These are phyloP conservation scores for Candida qinlingensis DNA, from an alignment of 805 yeast genomes.

Conservation along the genomic window DNA sequence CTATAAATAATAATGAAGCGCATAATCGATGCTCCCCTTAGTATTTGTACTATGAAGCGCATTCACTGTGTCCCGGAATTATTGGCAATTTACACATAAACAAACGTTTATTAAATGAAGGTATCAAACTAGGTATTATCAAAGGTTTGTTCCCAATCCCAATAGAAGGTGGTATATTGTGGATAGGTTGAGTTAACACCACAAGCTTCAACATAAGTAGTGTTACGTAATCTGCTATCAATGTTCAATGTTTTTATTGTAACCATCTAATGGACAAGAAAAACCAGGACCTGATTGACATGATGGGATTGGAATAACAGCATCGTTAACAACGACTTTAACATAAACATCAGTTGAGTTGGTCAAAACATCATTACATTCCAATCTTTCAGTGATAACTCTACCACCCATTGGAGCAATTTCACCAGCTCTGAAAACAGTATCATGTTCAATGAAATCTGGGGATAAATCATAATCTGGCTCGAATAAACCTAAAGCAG, in stretches of 20 bases:
- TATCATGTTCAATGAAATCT: slow-evolving; percentile 40
- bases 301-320: slow-evolving; percentile 32
- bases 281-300: slow-evolving; percentile 53
- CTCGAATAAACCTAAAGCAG: slow-evolving; percentile 55
- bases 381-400: slow-evolving; percentile 43
- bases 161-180: slow-evolving; percentile 18
- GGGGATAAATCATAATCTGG: slow-evolving; percentile 35
- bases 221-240: slow-evolving; percentile 26
- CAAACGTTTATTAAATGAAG: too few relatives aligned
- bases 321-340: slow-evolving; percentile 34
- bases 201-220: slow-evolving; percentile 30
- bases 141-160: slow-evolving; percentile 21
- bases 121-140: slow-evolving; percentile 15
- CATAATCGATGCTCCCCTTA: too few relatives aligned
- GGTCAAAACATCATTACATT: slow-evolving; percentile 32
- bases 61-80: too few relatives aligned
- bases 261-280: slow-evolving; percentile 36
- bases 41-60: too few relatives aligned
- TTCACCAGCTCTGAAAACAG: slow-evolving; percentile 43
- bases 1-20: too few relatives aligned
- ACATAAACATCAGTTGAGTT: slow-evolving; percentile 32
- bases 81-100: too few relatives aligned
- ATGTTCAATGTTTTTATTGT: slow-evolving; percentile 29
- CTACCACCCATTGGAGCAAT: slow-evolving; percentile 56
- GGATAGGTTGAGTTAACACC: slow-evolving; percentile 17